Conservation (phyloP, 1,284 basidiomycete species). For the Ceratobasidium sp. region DNA sequence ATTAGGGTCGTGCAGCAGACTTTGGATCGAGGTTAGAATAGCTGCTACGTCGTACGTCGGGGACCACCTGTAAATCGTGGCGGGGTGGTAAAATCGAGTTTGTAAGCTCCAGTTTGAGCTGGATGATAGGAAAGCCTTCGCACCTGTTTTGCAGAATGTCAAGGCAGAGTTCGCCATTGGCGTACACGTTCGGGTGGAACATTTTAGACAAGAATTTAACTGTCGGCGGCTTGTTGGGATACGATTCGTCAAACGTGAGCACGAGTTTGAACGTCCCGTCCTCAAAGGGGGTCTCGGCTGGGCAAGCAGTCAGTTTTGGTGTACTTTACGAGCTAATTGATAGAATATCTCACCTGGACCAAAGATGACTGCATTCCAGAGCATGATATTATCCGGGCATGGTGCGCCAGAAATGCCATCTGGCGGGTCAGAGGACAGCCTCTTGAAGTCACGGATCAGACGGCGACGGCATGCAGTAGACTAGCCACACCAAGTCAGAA, state of each 20-base stretch:
- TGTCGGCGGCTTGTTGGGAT: conserved; percentile 97
- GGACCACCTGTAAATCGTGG: conserved; percentile 70
- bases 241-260: conserved; percentile 95
- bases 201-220: conserved; percentile 97
- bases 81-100: background rate
- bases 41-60: conserved; percentile 99
- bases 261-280: conserved; percentile 98
- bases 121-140: too few relatives aligned
- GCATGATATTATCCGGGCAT: conserved; percentile 97
- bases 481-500: conserved; percentile 58
- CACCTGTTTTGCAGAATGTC: conserved; percentile 95
- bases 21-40: conserved; percentile 96
- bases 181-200: conserved; percentile 99
- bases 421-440: conserved; percentile 92
- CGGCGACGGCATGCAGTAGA: conserved; percentile 91
- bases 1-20: conserved; percentile 95
- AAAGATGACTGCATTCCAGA: conserved; percentile 99
- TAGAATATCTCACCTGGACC: conserved; percentile 80
- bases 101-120: too few relatives aligned
- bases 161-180: conserved; percentile 96
- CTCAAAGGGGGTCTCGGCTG: conserved; percentile 98
- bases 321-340: background rate
- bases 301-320: conserved; percentile 26
- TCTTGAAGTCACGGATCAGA: conserved; percentile 96
- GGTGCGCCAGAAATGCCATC: conserved; percentile 97